Percentiles rank a stretch among this genome's conserved stretches.
phyloP scores from a whole-genome alignment of 345 rosid genomes.

The Lagerstroemia speciosa region DNA sequence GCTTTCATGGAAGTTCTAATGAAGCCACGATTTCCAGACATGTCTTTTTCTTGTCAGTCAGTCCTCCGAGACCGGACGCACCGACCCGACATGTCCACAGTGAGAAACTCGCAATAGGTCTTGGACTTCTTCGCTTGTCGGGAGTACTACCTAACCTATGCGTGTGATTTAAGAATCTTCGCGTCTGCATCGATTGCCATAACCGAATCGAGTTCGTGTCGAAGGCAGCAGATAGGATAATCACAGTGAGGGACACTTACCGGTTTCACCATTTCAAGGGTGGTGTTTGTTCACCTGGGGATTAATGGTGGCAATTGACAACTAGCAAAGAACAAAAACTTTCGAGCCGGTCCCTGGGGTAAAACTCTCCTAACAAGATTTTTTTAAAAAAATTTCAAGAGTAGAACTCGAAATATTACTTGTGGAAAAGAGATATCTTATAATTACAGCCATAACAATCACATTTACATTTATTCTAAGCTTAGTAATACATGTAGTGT shows the following conservation, averaged over 20 bases:
- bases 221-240: constrained; percentile 46
- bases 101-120: constrained; percentile 70
- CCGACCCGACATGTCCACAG: constrained; percentile 56
- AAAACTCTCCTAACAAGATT: no score
- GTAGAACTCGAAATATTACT: no score
- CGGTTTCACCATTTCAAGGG: constrained; percentile 75
- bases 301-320: constrained; percentile 60
- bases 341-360: no score
- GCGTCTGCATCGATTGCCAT: constrained; percentile 76
- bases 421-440: no score
- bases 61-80: no score
- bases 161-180: constrained; percentile 78
- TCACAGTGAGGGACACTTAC: constrained; percentile 63
- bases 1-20: no score
- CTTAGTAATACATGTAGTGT: no score
- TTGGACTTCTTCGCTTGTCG: constrained; percentile 70
- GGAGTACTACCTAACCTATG: constrained; percentile 42
- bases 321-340: neutral
- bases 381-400: no score
- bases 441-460: neutral
- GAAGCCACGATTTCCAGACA: no score
- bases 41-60: no score
- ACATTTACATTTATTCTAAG: neutral
- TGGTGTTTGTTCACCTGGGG: constrained; percentile 72
- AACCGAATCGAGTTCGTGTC: constrained; percentile 78